phyloP scores from a whole-genome alignment of 2,329 filamentous ascomycete genomes.

The Ophiosphaerella korrae region DNA sequence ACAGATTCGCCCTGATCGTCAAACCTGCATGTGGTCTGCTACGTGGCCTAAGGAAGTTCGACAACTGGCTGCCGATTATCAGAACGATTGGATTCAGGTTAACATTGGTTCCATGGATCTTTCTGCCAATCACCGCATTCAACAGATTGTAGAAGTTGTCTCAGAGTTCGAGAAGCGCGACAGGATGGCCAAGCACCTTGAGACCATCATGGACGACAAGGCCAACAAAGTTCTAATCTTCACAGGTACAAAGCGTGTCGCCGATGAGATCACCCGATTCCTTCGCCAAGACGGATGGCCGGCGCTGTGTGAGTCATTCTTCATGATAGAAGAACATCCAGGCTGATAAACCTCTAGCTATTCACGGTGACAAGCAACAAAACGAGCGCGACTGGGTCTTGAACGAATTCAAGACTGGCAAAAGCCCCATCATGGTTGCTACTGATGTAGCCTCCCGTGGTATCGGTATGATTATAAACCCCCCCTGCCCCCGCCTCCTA shows the following conservation, averaged over 20 bases:
- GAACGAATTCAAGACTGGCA: conserved; percentile 99
- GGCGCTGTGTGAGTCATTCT: conserved; percentile 75
- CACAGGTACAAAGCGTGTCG: conserved; percentile 83
- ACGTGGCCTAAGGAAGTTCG: conserved; percentile 99
- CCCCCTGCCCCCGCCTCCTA: conserved; percentile 49
- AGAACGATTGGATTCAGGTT: conserved; percentile 96
- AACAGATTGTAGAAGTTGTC: conserved; percentile 95
- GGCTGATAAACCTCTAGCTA: conserved; percentile 65
- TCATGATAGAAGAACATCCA: conserved; percentile 4
- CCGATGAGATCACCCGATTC: conserved; percentile 96
- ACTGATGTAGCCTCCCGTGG: conserved; percentile 99
- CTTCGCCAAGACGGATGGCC: conserved; percentile 98
- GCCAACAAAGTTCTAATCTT: conserved; percentile 96
- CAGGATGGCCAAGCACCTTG: conserved; percentile 94
- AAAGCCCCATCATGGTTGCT: conserved; percentile 99
- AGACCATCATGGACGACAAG: conserved; percentile 97
- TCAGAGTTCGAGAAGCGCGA: conserved; percentile 98
- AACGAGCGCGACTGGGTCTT: conserved; percentile 99
- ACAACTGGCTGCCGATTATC: conserved; percentile 86
- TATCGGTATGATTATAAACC: conserved; percentile 94
- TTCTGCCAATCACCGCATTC: conserved; percentile 96
- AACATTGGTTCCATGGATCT: conserved; percentile 97
- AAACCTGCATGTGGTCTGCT: conserved; percentile 99
- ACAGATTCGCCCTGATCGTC: conserved; percentile 96
- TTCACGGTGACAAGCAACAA: conserved; percentile 99